These are phyloP conservation scores for Elsinoe necatrix DNA, from an alignment of 2,329 filamentous ascomycete genomes.

Conservation along the genomic window DNA sequence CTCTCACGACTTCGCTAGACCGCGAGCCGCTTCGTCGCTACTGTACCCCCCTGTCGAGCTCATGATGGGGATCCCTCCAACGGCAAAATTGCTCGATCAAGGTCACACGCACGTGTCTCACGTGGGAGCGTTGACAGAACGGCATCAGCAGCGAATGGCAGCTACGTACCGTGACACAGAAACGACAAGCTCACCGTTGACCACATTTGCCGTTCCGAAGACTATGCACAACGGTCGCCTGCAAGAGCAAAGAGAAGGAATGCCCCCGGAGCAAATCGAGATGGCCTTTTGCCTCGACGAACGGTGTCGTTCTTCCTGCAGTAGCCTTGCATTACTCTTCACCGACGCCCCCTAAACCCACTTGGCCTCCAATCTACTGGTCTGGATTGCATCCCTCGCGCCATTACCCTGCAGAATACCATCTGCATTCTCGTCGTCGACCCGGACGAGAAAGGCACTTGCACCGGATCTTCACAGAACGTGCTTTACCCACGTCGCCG, in stretches of 20 bases:
- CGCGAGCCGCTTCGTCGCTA: background rate
- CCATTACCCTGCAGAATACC: slow-evolving; percentile 3
- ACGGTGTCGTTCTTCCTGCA: slow-evolving; percentile 6
- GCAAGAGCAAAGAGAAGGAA: background rate
- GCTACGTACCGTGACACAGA: slow-evolving; percentile 3
- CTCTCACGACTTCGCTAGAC: slow-evolving; percentile 3
- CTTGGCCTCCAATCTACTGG: slow-evolving; percentile 1
- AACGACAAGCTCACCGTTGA: slow-evolving; percentile 24
- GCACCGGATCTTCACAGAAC: slow-evolving; percentile 1
- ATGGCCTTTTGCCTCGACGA: background rate
- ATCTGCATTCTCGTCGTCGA: background rate
- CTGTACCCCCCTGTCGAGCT: background rate
- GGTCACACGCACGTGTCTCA: slow-evolving; percentile 13
- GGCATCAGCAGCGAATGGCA: slow-evolving; percentile 1
- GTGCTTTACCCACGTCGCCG: background rate
- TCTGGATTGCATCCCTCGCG: slow-evolving; percentile 1
- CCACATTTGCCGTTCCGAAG: slow-evolving; percentile 12
- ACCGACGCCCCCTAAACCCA: slow-evolving; percentile 5
- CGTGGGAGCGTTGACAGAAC: slow-evolving; percentile 14
- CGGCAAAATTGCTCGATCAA: slow-evolving; percentile 22
- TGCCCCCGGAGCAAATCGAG: background rate
- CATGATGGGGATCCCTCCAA: slow-evolving; percentile 8
- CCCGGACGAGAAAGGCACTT: slow-evolving; percentile 6
- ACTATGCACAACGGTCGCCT: slow-evolving; percentile 7
- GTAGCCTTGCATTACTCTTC: slow-evolving; percentile 11